phyloP scores from a whole-genome alignment of 345 rosid genomes.

The Cardiospermum halicacabum region DNA sequence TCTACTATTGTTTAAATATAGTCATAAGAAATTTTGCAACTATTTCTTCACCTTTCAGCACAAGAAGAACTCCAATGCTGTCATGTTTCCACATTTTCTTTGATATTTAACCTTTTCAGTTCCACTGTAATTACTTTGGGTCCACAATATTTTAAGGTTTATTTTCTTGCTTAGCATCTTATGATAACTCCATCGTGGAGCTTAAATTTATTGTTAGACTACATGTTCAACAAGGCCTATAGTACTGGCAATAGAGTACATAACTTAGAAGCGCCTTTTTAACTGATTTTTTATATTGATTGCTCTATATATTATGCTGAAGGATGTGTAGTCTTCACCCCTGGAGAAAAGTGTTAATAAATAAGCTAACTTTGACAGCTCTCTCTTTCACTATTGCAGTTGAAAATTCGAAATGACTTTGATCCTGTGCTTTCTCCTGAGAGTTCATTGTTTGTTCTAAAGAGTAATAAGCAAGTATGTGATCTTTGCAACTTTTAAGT shows the following conservation, averaged over 20 bases:
- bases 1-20: background rate
- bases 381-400: slow-evolving; percentile 40
- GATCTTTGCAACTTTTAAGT: slow-evolving; percentile 4
- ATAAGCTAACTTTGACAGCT: slow-evolving; percentile 9
- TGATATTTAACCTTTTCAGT: background rate
- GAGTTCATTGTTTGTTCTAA: slow-evolving; percentile 94
- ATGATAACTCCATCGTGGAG: background rate
- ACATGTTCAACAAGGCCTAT: background rate
- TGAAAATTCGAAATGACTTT: slow-evolving; percentile 98
- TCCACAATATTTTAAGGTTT: background rate
- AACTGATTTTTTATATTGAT: background rate
- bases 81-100: background rate
- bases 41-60: background rate
- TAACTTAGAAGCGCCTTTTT: background rate
- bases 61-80: background rate
- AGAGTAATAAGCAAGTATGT: slow-evolving; percentile 90
- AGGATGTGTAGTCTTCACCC: background rate
- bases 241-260: no score
- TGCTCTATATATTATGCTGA: background rate
- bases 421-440: slow-evolving; percentile 99
- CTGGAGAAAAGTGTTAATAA: background rate
- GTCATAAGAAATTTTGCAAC: slow-evolving; percentile 4
- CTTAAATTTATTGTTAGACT: background rate
- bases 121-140: background rate
- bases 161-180: background rate